Evolutionary conservation across 2,329 filamentous ascomycete species (phyloP).

Genomic region (Aureobasidium sp.): DNA sequence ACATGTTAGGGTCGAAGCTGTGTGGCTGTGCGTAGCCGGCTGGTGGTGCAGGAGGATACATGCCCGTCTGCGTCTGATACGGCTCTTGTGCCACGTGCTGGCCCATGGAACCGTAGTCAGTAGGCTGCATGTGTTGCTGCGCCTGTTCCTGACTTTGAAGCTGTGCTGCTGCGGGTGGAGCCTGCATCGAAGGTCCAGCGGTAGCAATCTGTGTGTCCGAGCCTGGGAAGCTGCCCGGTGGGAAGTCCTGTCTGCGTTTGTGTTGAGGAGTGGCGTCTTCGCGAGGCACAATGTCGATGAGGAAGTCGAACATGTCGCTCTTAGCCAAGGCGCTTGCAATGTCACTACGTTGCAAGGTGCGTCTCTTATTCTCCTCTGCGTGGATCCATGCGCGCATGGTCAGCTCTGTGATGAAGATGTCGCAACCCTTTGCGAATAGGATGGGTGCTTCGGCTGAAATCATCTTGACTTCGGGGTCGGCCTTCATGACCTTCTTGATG

Average conservation of each 20-base stretch:
- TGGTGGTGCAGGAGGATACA: constrained; percentile 77
- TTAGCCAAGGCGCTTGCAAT: constrained; percentile 94
- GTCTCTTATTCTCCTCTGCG: constrained; percentile 95
- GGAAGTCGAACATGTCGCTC: constrained; percentile 99
- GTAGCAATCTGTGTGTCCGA: constrained; percentile 42
- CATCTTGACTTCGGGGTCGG: constrained; percentile 99
- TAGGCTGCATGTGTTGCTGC: constrained; percentile 15
- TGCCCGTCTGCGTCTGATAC: constrained; percentile 68
- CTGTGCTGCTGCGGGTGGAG: constrained; percentile 20
- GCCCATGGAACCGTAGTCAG: constrained; percentile 26
- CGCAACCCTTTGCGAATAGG: constrained; percentile 94
- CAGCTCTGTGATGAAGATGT: constrained; percentile 97
- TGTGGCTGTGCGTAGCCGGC: constrained; percentile 62
- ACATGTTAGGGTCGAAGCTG: constrained; percentile 82
- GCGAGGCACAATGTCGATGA: constrained; percentile 96
- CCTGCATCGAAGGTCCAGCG: constrained; percentile 26
- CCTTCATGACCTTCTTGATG: constrained; percentile 99
- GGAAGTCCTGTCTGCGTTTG: constrained; percentile 51
- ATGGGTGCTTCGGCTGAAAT: constrained; percentile 98
- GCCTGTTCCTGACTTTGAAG: constrained; percentile 22
- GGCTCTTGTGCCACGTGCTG: constrained; percentile 28
- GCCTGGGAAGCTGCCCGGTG: constrained; percentile 35
- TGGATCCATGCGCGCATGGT: constrained; percentile 99
- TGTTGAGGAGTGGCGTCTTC: constrained; percentile 84
- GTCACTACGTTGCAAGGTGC: constrained; percentile 89